Percentiles rank a stretch among this genome's conserved stretches.
Conservation (phyloP, 306 rosid genomes). For the Trifolium pratense region DNA sequence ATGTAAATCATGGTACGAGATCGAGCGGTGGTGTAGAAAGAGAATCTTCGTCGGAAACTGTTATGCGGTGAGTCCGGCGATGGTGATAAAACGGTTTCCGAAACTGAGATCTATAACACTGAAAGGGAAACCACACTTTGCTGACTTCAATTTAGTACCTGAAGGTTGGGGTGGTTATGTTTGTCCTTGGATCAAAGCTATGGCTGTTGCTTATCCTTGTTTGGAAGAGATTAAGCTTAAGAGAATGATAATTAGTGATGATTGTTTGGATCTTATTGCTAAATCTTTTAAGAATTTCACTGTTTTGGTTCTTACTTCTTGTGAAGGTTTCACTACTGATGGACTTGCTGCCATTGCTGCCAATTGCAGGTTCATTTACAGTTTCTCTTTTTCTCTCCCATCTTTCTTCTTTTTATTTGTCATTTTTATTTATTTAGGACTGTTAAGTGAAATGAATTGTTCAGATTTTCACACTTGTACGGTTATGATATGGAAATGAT, state of each 20-base stretch:
- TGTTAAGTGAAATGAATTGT: background rate
- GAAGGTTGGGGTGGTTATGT: conserved; percentile 95
- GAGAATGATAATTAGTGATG: conserved; percentile 90
- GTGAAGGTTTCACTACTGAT: conserved; percentile 89
- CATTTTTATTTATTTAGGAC: background rate
- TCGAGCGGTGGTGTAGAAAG: conserved; percentile 87
- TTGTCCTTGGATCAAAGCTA: conserved; percentile 80
- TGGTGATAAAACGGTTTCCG: conserved; percentile 74
- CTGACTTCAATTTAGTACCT: conserved; percentile 91
- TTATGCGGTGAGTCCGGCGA: conserved; percentile 79
- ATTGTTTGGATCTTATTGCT: conserved; percentile 74
- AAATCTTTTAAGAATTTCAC: conserved; percentile 81
- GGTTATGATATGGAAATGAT: background rate
- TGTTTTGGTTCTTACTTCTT: conserved; percentile 75
- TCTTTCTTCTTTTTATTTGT: background rate
- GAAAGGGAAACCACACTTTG: conserved; percentile 97
- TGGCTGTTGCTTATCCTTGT: conserved; percentile 72
- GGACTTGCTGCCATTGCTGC: conserved; percentile 96
- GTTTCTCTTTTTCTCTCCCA: background rate
- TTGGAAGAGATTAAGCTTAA: conserved; percentile 93
- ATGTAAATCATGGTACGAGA: conserved; percentile 95
- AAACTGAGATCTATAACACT: conserved; percentile 78
- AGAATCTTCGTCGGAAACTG: conserved; percentile 84
- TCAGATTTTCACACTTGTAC: background rate
- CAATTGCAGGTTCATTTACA: conserved; percentile 72